Evolutionary conservation across 2,329 filamentous ascomycete genomes (phyloP).

Genomic region (Botrytis tulipae): DNA sequence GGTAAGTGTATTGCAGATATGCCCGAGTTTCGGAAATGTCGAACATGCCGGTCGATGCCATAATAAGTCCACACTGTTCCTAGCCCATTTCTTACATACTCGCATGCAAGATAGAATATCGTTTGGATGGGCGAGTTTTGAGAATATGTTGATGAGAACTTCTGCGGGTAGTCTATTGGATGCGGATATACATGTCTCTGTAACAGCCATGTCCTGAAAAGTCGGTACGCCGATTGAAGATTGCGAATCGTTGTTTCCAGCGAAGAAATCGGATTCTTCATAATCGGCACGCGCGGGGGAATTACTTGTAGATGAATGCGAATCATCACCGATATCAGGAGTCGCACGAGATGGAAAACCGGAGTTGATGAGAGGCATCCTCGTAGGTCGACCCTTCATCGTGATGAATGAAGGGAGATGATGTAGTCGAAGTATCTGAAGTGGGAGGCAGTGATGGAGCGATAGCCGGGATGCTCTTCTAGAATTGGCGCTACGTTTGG

Average conservation of each 20-base stretch:
- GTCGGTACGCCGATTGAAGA: constrained; percentile 84
- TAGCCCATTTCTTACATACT: constrained; percentile 90
- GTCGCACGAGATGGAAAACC: constrained; percentile 32
- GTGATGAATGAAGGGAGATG: constrained; percentile 8
- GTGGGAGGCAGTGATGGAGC: neutral
- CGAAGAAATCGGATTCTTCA: constrained; percentile 92
- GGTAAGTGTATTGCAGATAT: constrained; percentile 76
- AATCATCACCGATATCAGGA: constrained; percentile 37
- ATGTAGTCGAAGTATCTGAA: neutral
- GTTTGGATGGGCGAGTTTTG: constrained; percentile 70
- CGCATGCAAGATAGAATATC: constrained; percentile 89
- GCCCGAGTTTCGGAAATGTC: constrained; percentile 76
- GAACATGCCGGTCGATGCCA: constrained; percentile 95
- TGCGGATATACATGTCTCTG: constrained; percentile 69
- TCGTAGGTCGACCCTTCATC: constrained; percentile 34
- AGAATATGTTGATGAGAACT: constrained; percentile 89
- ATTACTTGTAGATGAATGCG: constrained; percentile 57
- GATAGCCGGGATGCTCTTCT: neutral
- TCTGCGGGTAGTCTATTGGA: constrained; percentile 87
- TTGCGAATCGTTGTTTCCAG: constrained; percentile 84
- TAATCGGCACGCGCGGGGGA: constrained; percentile 76
- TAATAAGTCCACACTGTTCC: constrained; percentile 86
- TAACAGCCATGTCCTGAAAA: constrained; percentile 70
- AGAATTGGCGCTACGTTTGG: neutral
- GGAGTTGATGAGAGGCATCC: constrained; percentile 31